Conservation (phyloP, 345 rosid species). For the Alliaria petiolata region DNA sequence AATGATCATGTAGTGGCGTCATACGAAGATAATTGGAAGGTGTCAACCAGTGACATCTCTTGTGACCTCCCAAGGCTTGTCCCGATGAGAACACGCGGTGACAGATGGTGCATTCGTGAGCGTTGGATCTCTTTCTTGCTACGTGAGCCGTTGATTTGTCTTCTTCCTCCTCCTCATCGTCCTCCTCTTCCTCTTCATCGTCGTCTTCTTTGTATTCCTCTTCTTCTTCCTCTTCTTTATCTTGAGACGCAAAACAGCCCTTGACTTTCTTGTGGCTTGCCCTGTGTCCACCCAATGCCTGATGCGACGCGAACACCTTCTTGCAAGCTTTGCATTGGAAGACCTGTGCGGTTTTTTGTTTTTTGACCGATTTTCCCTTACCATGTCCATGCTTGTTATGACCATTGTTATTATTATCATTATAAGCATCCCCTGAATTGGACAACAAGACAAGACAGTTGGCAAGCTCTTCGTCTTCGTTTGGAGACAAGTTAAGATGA, state of each 20-base stretch:
- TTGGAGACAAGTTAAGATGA: slow-evolving; percentile 35
- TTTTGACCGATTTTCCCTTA: slow-evolving; percentile 33
- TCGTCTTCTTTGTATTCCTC: slow-evolving; percentile 33
- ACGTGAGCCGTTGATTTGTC: slow-evolving; percentile 18
- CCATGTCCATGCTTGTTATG: slow-evolving; percentile 10
- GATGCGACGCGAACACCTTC: slow-evolving; percentile 96
- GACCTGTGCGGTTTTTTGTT: slow-evolving; percentile 38
- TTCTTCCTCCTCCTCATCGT: slow-evolving; percentile 26
- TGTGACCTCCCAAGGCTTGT: slow-evolving; percentile 96
- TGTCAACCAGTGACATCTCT: slow-evolving; percentile 96
- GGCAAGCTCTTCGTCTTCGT: slow-evolving; percentile 96
- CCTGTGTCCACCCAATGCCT: slow-evolving; percentile 98
- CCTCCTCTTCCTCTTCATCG: slow-evolving; percentile 24
- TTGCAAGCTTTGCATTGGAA: slow-evolving; percentile 98
- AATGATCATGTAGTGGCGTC: slow-evolving; percentile 25
- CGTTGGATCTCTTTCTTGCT: slow-evolving; percentile 45
- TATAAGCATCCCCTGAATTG: slow-evolving; percentile 53
- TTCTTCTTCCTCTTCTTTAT: slow-evolving; percentile 28
- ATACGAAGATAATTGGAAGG: slow-evolving; percentile 42
- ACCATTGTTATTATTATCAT: background rate
- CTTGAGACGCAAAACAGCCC: slow-evolving; percentile 79
- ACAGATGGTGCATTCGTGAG: slow-evolving; percentile 92
- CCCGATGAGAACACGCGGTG: slow-evolving; percentile 90
- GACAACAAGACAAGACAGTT: slow-evolving; percentile 90
- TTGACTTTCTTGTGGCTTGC: slow-evolving; percentile 99